Conservation (phyloP, 2,329 filamentous ascomycete species). For the Aspergillus ruber region DNA sequence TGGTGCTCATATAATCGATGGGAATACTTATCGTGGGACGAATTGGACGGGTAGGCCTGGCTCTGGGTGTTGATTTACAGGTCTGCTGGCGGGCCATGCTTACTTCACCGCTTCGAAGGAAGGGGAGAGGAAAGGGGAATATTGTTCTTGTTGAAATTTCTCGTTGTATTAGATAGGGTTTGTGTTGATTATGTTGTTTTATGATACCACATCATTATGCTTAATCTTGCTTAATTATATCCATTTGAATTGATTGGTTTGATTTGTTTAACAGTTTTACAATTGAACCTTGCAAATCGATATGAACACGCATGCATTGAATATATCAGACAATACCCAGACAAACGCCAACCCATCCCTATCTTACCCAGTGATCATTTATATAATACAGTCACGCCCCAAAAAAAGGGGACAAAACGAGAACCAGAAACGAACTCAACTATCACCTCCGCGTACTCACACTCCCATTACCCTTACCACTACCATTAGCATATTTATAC, state of each 20-base stretch:
- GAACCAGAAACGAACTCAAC: constrained; percentile 1
- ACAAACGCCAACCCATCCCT: too few relatives aligned
- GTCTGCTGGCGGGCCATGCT: background rate
- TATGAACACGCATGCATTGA: too few relatives aligned
- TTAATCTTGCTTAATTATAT: background rate
- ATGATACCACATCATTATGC: background rate
- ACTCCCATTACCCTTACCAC: constrained; percentile 5
- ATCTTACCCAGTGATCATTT: too few relatives aligned
- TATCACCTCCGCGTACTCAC: constrained; percentile 4
- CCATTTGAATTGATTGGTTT: background rate
- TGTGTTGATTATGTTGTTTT: background rate
- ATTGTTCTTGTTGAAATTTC: background rate
- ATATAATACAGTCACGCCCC: too few relatives aligned
- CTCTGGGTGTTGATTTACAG: background rate
- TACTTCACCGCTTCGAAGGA: background rate
- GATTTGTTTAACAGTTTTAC: background rate
- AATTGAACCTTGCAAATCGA: background rate
- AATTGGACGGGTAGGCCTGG: constrained; percentile 1
- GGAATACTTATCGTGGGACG: constrained; percentile 4
- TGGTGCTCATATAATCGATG: background rate
- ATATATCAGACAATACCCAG: too few relatives aligned
- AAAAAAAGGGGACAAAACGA: background rate
- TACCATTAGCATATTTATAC: constrained; percentile 29
- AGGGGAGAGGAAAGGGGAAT: background rate
- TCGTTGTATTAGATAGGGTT: background rate